phyloP scores from a whole-genome alignment of 176 grass and related monocot genomes.

The Sorghum bicolor region DNA sequence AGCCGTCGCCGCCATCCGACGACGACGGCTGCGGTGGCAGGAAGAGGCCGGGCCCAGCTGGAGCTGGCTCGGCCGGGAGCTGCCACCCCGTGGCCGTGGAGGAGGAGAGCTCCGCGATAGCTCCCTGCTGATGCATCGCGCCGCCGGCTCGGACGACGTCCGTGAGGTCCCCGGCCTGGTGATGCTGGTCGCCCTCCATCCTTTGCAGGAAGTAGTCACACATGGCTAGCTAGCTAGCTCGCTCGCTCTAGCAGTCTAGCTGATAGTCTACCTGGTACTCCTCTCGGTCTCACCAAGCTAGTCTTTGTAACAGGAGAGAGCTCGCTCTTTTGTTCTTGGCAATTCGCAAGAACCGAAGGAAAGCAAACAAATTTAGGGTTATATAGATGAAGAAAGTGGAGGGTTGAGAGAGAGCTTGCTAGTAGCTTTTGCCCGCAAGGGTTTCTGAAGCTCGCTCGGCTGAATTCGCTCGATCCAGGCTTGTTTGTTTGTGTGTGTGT shows the following conservation, averaged over 20 bases:
- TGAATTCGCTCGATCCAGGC: constrained; percentile 29
- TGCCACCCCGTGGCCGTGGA: constrained; percentile 45
- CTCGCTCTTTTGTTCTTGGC: neutral
- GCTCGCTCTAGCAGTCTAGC: neutral
- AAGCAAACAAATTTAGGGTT: neutral
- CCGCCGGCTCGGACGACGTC: constrained; percentile 71
- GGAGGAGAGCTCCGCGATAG: neutral
- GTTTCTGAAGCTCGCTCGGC: neutral
- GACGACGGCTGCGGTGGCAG: constrained; percentile 24
- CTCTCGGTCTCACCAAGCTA: neutral
- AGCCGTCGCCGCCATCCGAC: constrained; percentile 22
- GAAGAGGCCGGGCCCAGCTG: constrained; percentile 13
- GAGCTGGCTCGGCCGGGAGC: constrained; percentile 12
- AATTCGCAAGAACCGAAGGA: constrained; percentile 21
- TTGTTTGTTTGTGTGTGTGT: constrained; percentile 33
- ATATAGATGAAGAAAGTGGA: neutral
- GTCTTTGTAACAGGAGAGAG: neutral
- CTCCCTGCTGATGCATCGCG: neutral
- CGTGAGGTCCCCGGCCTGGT: constrained; percentile 67
- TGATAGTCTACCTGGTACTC: neutral
- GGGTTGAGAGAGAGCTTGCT: neutral
- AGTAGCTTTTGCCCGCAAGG: neutral
- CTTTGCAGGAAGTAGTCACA: constrained; percentile 82
- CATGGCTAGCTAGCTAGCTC: constrained; percentile 40
- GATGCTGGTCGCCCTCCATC: constrained; percentile 42